phyloP scores from a whole-genome alignment of 176 grass and related monocot species.

The Phoenix roebelenii region DNA sequence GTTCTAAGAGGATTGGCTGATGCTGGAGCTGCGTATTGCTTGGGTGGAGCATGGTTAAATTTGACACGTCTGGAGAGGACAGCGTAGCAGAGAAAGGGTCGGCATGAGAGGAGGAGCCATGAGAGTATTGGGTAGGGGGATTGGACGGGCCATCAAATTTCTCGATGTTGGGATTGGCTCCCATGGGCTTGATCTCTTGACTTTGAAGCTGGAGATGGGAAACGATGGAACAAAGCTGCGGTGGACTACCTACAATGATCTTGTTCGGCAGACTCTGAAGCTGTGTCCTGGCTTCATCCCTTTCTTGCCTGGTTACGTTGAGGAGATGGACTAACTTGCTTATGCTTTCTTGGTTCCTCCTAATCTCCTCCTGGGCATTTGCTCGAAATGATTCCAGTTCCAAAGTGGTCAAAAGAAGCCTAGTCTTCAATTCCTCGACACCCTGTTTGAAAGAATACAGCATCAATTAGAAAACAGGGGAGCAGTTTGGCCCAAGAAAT shows the following conservation, averaged over 20 bases:
- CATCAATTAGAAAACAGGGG: too few species aligned
- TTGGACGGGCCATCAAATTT: slow-evolving; percentile 53
- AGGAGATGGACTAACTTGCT: slow-evolving; percentile 51
- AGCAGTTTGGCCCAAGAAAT: too few species aligned
- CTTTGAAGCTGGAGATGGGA: too few species aligned
- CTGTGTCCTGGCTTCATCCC: slow-evolving; percentile 51
- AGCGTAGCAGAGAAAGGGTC: slow-evolving; percentile 45
- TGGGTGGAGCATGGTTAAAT: slow-evolving; percentile 16
- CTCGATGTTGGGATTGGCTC: slow-evolving; percentile 43
- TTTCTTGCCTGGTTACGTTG: slow-evolving; percentile 44
- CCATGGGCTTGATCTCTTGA: neutral
- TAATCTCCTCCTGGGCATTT: slow-evolving; percentile 46
- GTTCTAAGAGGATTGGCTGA: neutral
- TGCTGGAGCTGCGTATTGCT: neutral
- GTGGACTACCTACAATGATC: slow-evolving; percentile 1
- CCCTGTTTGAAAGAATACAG: slow-evolving; percentile 27
- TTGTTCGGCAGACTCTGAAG: slow-evolving; percentile 29
- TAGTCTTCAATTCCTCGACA: slow-evolving; percentile 67
- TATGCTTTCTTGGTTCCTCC: slow-evolving; percentile 55
- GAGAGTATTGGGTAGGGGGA: neutral
- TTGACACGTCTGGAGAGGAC: slow-evolving; percentile 47
- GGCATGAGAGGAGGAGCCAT: slow-evolving; percentile 13
- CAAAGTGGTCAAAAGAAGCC: slow-evolving; percentile 28
- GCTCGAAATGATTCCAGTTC: slow-evolving; percentile 48
- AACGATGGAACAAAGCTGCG: neutral